Conservation (phyloP, 305 asterid species). For the Coffea humblotiana region DNA sequence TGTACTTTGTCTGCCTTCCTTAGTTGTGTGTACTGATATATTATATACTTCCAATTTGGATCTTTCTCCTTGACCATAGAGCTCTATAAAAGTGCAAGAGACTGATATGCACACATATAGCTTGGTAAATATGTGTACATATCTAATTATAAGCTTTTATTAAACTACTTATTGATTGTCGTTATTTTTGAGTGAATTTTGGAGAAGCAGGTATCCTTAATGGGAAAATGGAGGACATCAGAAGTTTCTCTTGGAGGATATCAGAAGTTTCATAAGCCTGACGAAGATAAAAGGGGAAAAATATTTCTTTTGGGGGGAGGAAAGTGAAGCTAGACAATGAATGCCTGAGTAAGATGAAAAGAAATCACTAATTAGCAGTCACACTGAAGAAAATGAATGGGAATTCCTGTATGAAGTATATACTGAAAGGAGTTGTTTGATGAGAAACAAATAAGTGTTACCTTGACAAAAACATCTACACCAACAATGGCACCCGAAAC, state of each 20-base stretch:
- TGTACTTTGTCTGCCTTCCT: background rate
- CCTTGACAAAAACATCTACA: slow-evolving; percentile 76
- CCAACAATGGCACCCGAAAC: slow-evolving; percentile 78
- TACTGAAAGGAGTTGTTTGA: background rate
- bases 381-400: background rate
- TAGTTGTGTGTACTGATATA: background rate
- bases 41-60: background rate
- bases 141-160: background rate
- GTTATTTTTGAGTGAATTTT: background rate
- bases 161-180: background rate
- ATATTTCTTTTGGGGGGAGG: too few relatives aligned
- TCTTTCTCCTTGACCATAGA: background rate
- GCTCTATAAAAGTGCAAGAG: background rate
- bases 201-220: background rate
- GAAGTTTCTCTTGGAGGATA: background rate
- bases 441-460: slow-evolving; percentile 26
- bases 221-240: background rate
- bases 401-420: too few relatives aligned
- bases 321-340: background rate
- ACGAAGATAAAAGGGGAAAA: background rate
- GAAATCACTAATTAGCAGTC: background rate
- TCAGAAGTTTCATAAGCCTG: background rate
- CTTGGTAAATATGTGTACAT: background rate
- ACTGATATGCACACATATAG: background rate
- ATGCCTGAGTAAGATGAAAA: background rate